These are phyloP conservation scores for Fusarium scirpi DNA, from an alignment of 2,329 filamentous ascomycete genomes.

Conservation along the genomic window DNA sequence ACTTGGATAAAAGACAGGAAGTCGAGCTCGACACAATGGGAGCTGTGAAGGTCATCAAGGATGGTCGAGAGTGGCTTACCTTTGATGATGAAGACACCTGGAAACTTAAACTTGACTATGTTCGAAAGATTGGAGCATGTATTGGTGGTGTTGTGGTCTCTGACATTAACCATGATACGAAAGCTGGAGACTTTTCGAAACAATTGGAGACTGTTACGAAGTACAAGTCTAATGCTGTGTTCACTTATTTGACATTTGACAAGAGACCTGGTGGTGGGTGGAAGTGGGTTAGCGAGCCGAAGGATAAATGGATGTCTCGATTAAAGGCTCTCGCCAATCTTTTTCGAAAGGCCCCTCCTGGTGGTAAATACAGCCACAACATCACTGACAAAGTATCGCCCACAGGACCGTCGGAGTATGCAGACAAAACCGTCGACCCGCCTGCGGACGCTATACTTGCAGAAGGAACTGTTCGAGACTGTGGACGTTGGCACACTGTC, in stretches of 20 bases:
- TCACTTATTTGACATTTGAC: background rate
- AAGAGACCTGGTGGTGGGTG: background rate
- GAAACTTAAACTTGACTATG: slow-evolving; percentile 15
- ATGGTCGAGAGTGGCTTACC: background rate
- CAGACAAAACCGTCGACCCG: background rate
- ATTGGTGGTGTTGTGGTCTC: slow-evolving; percentile 26
- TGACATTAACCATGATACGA: slow-evolving; percentile 22
- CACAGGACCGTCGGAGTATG: background rate
- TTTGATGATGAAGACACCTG: slow-evolving; percentile 16
- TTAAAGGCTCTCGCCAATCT: background rate
- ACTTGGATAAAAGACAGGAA: background rate
- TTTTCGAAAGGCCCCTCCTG: background rate
- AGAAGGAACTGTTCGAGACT: background rate
- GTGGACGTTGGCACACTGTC: slow-evolving; percentile 3
- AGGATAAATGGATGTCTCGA: background rate
- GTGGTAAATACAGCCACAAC: background rate
- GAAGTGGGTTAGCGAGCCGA: background rate
- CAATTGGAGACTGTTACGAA: background rate
- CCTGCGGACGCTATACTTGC: background rate
- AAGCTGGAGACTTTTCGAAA: slow-evolving; percentile 7
- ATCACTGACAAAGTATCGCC: background rate
- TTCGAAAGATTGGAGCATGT: slow-evolving; percentile 4
- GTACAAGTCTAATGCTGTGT: background rate
- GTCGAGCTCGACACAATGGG: slow-evolving; percentile 1
- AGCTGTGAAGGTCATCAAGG: background rate